Percentiles rank a stretch among this genome's conserved stretches.
phyloP scores from a whole-genome alignment of 2,329 filamentous ascomycete genomes.

The Fusarium nematophilum region DNA sequence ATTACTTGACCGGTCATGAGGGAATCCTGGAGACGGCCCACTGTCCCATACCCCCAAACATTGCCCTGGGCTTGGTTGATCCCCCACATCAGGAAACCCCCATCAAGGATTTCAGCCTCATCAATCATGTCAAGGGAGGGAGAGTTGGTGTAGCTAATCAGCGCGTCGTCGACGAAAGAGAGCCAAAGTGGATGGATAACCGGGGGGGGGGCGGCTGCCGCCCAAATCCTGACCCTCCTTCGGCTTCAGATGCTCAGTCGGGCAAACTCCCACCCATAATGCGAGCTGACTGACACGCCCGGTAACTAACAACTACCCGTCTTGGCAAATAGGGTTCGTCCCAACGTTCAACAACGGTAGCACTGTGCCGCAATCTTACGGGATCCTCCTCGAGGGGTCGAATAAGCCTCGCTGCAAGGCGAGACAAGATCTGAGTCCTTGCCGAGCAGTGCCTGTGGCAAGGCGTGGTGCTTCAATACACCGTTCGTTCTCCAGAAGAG shows the following conservation, averaged over 20 bases:
- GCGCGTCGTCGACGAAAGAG: conserved; percentile 5
- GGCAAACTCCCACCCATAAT: conserved; percentile 6
- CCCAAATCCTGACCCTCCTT: conserved; percentile 20
- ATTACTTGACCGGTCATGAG: conserved; percentile 33
- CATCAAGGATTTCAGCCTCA: conserved; percentile 40
- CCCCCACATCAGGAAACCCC: conserved; percentile 40
- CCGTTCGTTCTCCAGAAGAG: conserved; percentile 7
- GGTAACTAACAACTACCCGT: conserved; percentile 19
- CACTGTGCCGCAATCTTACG: conserved; percentile 34
- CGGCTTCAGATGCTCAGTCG: conserved; percentile 9
- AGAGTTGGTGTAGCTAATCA: conserved; percentile 12
- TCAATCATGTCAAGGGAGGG: conserved; percentile 17
- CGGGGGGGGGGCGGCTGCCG: conserved; percentile 1
- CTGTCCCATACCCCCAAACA: conserved; percentile 21
- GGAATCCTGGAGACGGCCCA: conserved; percentile 36
- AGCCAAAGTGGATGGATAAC: not conserved
- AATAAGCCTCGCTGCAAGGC: conserved; percentile 20
- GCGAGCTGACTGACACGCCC: conserved; percentile 27
- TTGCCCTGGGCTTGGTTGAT: conserved; percentile 33
- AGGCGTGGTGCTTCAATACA: conserved; percentile 15
- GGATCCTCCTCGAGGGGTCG: conserved; percentile 31
- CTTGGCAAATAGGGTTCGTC: conserved; percentile 42
- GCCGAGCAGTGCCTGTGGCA: conserved; percentile 12
- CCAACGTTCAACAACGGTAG: conserved; percentile 34
- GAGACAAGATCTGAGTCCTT: conserved; percentile 24